Conservation (phyloP, 768 basidiomycete species). For the Rhodotorula graminis region DNA sequence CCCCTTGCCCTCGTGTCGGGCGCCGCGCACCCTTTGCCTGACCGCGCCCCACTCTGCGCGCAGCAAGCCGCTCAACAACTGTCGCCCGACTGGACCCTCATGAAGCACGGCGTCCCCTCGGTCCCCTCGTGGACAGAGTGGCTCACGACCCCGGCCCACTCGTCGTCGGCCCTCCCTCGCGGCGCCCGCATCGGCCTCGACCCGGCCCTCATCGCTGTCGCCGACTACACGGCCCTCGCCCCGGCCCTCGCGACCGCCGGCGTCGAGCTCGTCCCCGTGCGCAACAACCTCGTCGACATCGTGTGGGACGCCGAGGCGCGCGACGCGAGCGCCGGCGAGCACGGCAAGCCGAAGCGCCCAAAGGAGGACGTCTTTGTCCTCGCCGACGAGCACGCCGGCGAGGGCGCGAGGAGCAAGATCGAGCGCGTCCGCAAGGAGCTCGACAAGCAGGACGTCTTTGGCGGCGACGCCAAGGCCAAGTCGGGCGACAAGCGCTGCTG, state of each 20-base stretch:
- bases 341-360: slow-evolving; percentile 63
- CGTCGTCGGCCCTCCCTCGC: slow-evolving; percentile 55
- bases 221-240: slow-evolving; percentile 61
- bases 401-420: slow-evolving; percentile 63
- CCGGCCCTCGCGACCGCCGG: slow-evolving; percentile 55
- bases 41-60: no score
- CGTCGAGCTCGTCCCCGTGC: slow-evolving; percentile 65
- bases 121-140: slow-evolving; percentile 74
- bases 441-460: slow-evolving; percentile 51
- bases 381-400: slow-evolving; percentile 69
- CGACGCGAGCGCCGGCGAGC: neutral
- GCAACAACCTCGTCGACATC: slow-evolving; percentile 67
- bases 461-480: slow-evolving; percentile 44
- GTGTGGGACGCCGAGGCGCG: slow-evolving; percentile 57
- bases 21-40: neutral
- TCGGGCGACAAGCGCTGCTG: slow-evolving; percentile 40
- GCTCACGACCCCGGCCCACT: slow-evolving; percentile 55
- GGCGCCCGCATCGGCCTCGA: slow-evolving; percentile 74
- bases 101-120: slow-evolving; percentile 79
- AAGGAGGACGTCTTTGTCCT: slow-evolving; percentile 64
- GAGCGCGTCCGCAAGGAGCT: slow-evolving; percentile 62
- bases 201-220: slow-evolving; percentile 66
- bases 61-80: slow-evolving; percentile 87
- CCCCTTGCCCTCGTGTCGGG: no score
- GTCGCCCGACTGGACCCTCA: slow-evolving; percentile 83